Conservation (phyloP, 768 basidiomycete genomes). For the Trametes cubensis region DNA sequence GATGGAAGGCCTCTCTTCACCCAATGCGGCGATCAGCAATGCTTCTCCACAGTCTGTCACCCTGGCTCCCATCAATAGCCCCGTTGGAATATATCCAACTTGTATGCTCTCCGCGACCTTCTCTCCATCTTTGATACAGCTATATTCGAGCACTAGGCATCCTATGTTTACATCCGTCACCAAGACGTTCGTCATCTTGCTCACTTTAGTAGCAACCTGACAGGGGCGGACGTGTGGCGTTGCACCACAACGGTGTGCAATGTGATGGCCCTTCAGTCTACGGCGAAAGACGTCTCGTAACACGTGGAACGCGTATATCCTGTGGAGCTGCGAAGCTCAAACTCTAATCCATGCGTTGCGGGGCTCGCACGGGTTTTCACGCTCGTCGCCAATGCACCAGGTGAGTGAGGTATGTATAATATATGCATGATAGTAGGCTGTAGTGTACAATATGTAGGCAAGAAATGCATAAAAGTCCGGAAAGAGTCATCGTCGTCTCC, state of each 20-base stretch:
- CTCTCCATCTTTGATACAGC: no score
- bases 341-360: neutral
- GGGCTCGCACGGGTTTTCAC: neutral
- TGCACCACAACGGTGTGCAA: no score
- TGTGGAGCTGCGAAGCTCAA: neutral
- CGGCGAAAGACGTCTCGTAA: neutral
- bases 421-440: neutral
- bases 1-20: slow-evolving; percentile 7
- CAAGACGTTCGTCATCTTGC: no score
- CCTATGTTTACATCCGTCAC: no score
- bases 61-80: neutral
- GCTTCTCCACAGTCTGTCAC: neutral
- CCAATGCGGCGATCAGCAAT: slow-evolving; percentile 2
- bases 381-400: neutral
- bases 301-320: neutral
- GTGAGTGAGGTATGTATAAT: neutral
- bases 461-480: neutral
- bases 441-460: neutral
- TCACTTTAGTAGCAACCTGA: no score
- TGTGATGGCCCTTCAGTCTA: neutral
- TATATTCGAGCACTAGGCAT: no score
- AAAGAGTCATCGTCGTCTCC: neutral
- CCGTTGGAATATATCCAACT: neutral
- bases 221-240: no score
- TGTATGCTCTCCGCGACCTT: no score